Conservation (phyloP, 2,329 filamentous ascomycete species). For the Cladobotryum protrusum region DNA sequence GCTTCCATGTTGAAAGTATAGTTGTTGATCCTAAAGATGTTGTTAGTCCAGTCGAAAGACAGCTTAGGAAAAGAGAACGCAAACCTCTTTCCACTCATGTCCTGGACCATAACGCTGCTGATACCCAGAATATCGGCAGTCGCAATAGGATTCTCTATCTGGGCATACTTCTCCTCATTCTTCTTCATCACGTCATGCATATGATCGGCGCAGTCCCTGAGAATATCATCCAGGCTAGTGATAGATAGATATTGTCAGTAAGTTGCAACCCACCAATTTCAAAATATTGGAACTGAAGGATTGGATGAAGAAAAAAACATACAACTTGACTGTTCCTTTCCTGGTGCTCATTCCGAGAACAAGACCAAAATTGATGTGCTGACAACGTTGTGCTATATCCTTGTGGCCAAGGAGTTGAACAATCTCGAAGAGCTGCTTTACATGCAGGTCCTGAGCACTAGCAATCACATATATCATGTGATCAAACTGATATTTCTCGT, state of each 20-base stretch:
- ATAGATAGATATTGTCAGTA: no score
- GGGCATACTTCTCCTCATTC: conserved; percentile 84
- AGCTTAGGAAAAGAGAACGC: no score
- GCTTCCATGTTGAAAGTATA: conserved; percentile 71
- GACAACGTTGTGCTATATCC: conserved; percentile 61
- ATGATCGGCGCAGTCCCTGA: conserved; percentile 70
- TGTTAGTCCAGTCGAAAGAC: no score
- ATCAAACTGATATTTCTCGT: conserved; percentile 57
- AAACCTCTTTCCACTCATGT: conserved; percentile 95
- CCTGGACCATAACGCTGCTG: conserved; percentile 94
- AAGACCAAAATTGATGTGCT: conserved; percentile 70
- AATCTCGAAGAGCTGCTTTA: conserved; percentile 71
- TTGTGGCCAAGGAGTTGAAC: conserved; percentile 63
- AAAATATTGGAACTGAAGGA: no score
- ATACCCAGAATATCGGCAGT: conserved; percentile 88
- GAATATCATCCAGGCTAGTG: conserved; percentile 37
- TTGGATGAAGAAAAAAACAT: no score
- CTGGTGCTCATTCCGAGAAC: conserved; percentile 65
- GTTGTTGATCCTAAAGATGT: conserved; percentile 57
- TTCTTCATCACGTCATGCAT: conserved; percentile 98
- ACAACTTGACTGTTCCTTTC: conserved; percentile 72
- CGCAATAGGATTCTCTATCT: conserved; percentile 75
- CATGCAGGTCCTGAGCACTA: conserved; percentile 64
- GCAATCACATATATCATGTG: conserved; percentile 78
- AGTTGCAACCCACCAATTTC: no score